A percentile compares a stretch with the other conserved stretches of the same genome.
Evolutionary conservation across 345 rosid species (phyloP).

Genomic region (Erucastrum elatum): DNA sequence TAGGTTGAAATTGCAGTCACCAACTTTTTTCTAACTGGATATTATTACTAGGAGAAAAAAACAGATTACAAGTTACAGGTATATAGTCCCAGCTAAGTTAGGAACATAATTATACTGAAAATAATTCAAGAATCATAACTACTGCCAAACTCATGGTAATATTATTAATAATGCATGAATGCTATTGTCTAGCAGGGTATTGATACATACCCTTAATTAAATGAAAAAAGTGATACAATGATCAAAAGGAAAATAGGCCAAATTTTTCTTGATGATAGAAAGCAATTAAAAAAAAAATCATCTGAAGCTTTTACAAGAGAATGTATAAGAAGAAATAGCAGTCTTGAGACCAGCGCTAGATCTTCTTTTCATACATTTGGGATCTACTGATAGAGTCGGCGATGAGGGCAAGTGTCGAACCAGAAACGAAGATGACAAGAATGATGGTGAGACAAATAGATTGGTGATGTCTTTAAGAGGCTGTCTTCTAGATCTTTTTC

Average conservation of each 20-base stretch:
- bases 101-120: neutral
- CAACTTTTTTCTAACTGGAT: neutral
- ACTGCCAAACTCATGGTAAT: neutral
- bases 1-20: neutral
- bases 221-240: neutral
- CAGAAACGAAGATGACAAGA: slow-evolving; percentile 9
- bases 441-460: slow-evolving; percentile 28
- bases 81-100: neutral
- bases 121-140: neutral
- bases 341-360: slow-evolving; percentile 14
- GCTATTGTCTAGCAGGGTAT: slow-evolving; percentile 1
- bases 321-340: slow-evolving; percentile 3
- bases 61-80: neutral
- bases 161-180: neutral
- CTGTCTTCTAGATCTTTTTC: slow-evolving; percentile 25
- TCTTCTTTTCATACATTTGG: slow-evolving; percentile 36
- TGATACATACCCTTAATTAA: slow-evolving; percentile 14
- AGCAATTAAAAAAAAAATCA: neutral
- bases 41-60: too few species aligned
- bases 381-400: slow-evolving; percentile 26
- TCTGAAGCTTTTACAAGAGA: slow-evolving; percentile 37
- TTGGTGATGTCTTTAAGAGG: slow-evolving; percentile 42
- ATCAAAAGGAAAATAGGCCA: neutral
- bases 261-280: neutral
- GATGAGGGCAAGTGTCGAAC: slow-evolving; percentile 3